A percentile compares a stretch with the other conserved stretches of the same genome.
phyloP scores from a whole-genome alignment of 305 asterid species.

The Solanum hybrid region DNA sequence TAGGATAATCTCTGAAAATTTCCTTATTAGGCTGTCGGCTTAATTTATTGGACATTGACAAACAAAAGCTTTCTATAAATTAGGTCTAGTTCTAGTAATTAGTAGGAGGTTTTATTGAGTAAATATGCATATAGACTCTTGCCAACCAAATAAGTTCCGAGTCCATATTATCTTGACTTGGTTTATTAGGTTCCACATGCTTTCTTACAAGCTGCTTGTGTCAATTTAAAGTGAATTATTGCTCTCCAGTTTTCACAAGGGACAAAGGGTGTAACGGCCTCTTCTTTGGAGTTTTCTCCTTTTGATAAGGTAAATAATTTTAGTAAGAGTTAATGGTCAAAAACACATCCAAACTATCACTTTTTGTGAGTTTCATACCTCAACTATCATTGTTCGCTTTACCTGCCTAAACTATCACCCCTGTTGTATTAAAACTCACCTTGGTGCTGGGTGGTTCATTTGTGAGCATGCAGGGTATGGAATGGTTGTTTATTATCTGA shows the following conservation, averaged over 20 bases:
- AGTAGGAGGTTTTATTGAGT: not conserved
- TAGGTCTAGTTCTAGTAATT: not conserved
- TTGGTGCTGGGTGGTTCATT: no score
- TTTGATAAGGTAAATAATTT: not conserved
- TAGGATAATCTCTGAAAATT: not conserved
- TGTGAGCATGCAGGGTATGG: no score
- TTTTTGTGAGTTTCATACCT: no score
- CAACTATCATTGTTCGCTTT: no score
- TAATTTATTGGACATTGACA: not conserved
- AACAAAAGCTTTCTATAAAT: not conserved
- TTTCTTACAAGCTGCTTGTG: not conserved
- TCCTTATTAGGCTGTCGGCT: not conserved
- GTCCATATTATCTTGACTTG: not conserved
- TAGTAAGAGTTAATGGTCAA: no score
- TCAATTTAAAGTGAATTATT: not conserved
- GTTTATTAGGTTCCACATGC: not conserved
- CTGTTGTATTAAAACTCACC: no score
- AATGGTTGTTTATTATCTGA: no score
- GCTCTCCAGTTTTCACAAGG: not conserved
- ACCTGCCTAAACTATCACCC: no score
- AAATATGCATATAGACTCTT: not conserved
- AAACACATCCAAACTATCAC: no score
- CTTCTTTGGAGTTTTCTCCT: not conserved
- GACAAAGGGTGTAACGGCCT: not conserved
- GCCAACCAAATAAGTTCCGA: not conserved